phyloP scores from a whole-genome alignment of 169 alveolate species.

The Plasmodium knowlesi region DNA sequence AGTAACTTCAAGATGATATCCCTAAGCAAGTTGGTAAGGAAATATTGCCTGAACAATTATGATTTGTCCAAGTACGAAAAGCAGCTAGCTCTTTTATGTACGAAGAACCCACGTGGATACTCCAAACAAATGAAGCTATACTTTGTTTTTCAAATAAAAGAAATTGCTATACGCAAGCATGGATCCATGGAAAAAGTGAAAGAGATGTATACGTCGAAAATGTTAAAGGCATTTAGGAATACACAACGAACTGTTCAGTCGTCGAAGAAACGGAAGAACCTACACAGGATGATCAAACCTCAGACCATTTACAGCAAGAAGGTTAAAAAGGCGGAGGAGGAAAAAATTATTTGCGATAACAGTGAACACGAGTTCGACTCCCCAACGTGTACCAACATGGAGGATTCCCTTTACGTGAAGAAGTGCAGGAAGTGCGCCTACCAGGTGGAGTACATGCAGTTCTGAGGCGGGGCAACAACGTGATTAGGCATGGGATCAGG shows the following conservation, averaged over 20 bases:
- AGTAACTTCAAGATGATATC: slow-evolving; percentile 71
- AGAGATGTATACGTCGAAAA: slow-evolving; percentile 16
- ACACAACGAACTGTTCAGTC: background rate
- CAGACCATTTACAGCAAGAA: slow-evolving; percentile 50
- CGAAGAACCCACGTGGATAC: slow-evolving; percentile 70
- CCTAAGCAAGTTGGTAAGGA: slow-evolving; percentile 28
- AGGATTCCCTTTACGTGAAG: slow-evolving; percentile 25
- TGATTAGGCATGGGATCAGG: no score
- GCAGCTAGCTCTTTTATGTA: slow-evolving; percentile 21
- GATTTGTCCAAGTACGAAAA: slow-evolving; percentile 57
- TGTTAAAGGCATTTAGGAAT: slow-evolving; percentile 7
- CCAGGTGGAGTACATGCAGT: slow-evolving; percentile 41
- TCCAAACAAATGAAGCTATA: slow-evolving; percentile 53
- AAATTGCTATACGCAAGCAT: slow-evolving; percentile 67
- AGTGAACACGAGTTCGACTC: slow-evolving; percentile 39
- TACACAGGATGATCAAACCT: slow-evolving; percentile 33
- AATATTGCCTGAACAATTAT: slow-evolving; percentile 36
- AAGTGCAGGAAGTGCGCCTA: slow-evolving; percentile 37
- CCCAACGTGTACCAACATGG: slow-evolving; percentile 23
- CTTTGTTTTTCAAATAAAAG: slow-evolving; percentile 69
- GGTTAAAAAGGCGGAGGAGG: background rate
- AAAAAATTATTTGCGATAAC: slow-evolving; percentile 63
- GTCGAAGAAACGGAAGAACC: background rate
- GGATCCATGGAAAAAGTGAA: slow-evolving; percentile 37
- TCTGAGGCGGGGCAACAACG: background rate